Evolutionary conservation across 1,139 yeast genomes (phyloP).

Genomic region (Geotrichum phurueaensis): DNA sequence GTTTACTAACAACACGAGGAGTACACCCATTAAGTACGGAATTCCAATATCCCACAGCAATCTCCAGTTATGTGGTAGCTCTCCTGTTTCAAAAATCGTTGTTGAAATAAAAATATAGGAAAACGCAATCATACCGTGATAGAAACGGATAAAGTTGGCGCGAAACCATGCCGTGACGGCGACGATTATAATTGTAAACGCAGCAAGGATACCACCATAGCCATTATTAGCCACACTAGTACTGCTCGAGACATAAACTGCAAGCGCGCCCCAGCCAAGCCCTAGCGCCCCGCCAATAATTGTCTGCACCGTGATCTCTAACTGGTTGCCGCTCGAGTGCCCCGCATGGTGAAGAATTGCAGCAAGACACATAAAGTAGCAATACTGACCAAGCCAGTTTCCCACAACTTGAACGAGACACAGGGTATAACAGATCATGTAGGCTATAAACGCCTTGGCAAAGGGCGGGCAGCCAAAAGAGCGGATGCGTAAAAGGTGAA

Average conservation of each 20-base stretch:
- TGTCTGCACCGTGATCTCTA: slow-evolving; percentile 42
- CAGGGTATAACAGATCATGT: slow-evolving; percentile 37
- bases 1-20: slow-evolving; percentile 38
- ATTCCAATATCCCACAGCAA: slow-evolving; percentile 41
- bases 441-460: slow-evolving; percentile 39
- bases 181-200: slow-evolving; percentile 39
- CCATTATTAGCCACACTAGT: slow-evolving; percentile 40
- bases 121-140: slow-evolving; percentile 37
- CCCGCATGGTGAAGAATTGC: slow-evolving; percentile 44
- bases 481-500: background rate
- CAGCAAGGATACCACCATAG: slow-evolving; percentile 45
- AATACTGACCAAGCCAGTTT: slow-evolving; percentile 39
- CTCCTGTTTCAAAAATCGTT: slow-evolving; percentile 24
- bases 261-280: slow-evolving; percentile 42
- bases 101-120: slow-evolving; percentile 38
- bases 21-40: slow-evolving; percentile 42
- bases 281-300: slow-evolving; percentile 45
- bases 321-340: slow-evolving; percentile 44
- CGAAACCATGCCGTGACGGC: slow-evolving; percentile 39
- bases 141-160: slow-evolving; percentile 39
- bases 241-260: slow-evolving; percentile 40
- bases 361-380: slow-evolving; percentile 41
- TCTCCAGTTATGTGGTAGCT: slow-evolving; percentile 32
- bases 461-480: slow-evolving; percentile 9
- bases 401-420: slow-evolving; percentile 39